Conservation (phyloP, 73 alveolate species). For the Paramecium caudatum region DNA sequence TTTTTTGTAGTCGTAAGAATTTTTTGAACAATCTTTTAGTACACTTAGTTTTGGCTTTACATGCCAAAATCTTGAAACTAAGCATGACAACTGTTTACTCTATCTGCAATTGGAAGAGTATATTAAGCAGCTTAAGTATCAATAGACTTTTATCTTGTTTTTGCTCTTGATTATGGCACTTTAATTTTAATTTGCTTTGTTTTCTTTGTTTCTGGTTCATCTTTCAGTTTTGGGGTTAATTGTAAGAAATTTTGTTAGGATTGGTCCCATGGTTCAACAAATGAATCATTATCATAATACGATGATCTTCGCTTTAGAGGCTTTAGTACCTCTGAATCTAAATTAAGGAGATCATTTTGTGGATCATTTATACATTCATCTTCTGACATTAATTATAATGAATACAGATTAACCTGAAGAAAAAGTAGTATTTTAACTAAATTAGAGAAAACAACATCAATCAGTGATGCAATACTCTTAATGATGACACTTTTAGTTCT, state of each 20-base stretch:
- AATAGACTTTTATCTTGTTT: neutral
- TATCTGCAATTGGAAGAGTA: conserved; percentile 21
- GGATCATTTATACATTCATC: conserved; percentile 26
- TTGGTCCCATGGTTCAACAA: conserved; percentile 52
- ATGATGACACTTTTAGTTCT: conserved; percentile 46
- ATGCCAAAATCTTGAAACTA: conserved; percentile 12
- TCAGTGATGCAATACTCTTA: conserved; percentile 47
- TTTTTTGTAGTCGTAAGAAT: neutral
- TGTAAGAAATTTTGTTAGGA: neutral
- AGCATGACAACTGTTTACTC: conserved; percentile 31
- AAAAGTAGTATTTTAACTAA: neutral
- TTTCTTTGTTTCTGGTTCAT: neutral
- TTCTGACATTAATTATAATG: conserved; percentile 21
- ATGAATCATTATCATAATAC: conserved; percentile 28
- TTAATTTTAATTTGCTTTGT: conserved; percentile 1
- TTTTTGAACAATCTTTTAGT: neutral
- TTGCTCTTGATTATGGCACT: conserved; percentile 2
- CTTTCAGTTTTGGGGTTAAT: conserved; percentile 47
- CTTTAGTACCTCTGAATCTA: conserved; percentile 17
- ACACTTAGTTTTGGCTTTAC: neutral
- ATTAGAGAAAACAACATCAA: conserved; percentile 49
- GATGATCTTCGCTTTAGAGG: conserved; percentile 11
- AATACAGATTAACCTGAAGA: neutral
- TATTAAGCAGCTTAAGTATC: neutral
- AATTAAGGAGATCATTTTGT: neutral